Evolutionary conservation across 1,139 yeast genomes (phyloP), one percentile per base, ranked within the genome.

Genomic region (Nakaseomyces bracarensis): DNA sequence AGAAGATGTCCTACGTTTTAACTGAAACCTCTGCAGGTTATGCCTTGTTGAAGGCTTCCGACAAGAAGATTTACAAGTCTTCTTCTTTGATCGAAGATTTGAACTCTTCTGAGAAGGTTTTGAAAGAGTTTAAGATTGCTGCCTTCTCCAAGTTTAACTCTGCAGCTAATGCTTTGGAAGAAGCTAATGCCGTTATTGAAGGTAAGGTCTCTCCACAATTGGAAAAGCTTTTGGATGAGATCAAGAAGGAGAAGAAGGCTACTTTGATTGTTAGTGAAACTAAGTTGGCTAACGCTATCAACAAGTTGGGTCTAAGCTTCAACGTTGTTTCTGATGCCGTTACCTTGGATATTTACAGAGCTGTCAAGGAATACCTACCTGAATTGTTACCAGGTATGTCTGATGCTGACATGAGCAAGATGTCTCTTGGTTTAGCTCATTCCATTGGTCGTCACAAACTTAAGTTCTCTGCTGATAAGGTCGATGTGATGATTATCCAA

Each of bases 11-110:
- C 55, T 87, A 77, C 76, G 91, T 91, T 61, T 79, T 91, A 66
- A 84, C 97, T 49, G 98, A 91, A 74, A 91, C 97, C 51, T 85
- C 97, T 52, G 98, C 98, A 45, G 98, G 98, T 64, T 91, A 91
- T 65, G 97, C 97, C 64, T 75, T 91, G 64, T 77, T 91, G 62
- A 91, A 91, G 72, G 96, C 97, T 47, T 81, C 95, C 52, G 97
- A 91, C 74, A 91, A 91, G 74, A 91, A 91, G 76, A 82, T 91
- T 61, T 81, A 89, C 75, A 87, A 89, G 72, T 82, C 94, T 25
- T 66, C 83, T 42, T 64, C 78, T 46, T 70, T 87, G 57, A 68
- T 84, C 54, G 76, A 81, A 52, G 96, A 89, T 64, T 75, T 87
- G 60, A 74, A 85, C 67, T 68, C 84, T 42, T 82, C 95, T 44